phyloP scores from a whole-genome alignment of 495 filamentous ascomycete species.

The Ascodesmis nigricans region DNA sequence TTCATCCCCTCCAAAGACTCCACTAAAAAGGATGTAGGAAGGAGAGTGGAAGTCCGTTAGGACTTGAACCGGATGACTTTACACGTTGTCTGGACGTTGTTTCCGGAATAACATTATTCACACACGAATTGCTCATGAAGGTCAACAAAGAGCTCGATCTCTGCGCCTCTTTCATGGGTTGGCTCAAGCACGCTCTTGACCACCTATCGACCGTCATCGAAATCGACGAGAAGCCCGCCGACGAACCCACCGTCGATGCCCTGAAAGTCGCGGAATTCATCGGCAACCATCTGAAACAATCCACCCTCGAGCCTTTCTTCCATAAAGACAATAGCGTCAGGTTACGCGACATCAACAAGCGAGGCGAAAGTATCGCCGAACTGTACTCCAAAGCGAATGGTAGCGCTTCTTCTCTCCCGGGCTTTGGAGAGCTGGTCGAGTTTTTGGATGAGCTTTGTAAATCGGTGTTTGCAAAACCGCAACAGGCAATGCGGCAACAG shows the following conservation, averaged over 20 bases:
- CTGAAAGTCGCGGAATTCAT: slow-evolving; percentile 21
- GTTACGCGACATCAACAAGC: slow-evolving; percentile 16
- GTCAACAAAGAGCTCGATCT: slow-evolving; percentile 57
- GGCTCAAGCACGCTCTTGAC: slow-evolving; percentile 74
- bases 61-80: slow-evolving; percentile 21
- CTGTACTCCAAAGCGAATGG: slow-evolving; percentile 14
- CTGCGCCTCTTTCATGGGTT: slow-evolving; percentile 58
- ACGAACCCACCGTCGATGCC: slow-evolving; percentile 19
- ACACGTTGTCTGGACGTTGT: slow-evolving; percentile 38
- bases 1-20: slow-evolving; percentile 31
- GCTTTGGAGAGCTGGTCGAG: slow-evolving; percentile 31
- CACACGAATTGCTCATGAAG: slow-evolving; percentile 46
- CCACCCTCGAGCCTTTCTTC: slow-evolving; percentile 16
- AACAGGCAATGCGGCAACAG: slow-evolving; percentile 34
- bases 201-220: slow-evolving; percentile 21
- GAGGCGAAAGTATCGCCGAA: slow-evolving; percentile 19
- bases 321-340: slow-evolving; percentile 5
- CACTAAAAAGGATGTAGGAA: slow-evolving; percentile 24
- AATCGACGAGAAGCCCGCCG: slow-evolving; percentile 20
- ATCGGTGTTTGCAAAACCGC: slow-evolving; percentile 34
- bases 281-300: slow-evolving; percentile 16
- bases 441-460: slow-evolving; percentile 33
- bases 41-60: slow-evolving; percentile 21
- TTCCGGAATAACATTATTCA: slow-evolving; percentile 49
- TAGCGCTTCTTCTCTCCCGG: slow-evolving; percentile 22